A percentile compares a stretch with the other conserved stretches of the same genome.
Conservation (phyloP, 345 rosid genomes). For the Lagerstroemia speciosa region DNA sequence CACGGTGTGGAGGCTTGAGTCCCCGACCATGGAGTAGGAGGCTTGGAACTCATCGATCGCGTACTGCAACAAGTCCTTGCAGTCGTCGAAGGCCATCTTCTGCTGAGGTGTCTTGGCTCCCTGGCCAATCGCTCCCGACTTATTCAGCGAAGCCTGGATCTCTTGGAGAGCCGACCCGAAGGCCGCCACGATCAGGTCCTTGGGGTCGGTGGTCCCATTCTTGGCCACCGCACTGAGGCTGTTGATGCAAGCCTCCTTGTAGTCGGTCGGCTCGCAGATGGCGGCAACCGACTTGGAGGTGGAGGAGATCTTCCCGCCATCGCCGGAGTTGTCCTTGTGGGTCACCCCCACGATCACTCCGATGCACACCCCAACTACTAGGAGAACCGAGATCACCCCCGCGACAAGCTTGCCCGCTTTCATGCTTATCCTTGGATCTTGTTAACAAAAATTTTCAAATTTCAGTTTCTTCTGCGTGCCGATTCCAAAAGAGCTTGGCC, state of each 20-base stretch:
- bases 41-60: conserved; percentile 38
- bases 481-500: no score
- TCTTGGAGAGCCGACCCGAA: conserved; percentile 20
- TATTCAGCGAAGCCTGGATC: conserved; percentile 17
- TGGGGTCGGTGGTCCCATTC: conserved; percentile 17
- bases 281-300: conserved; percentile 21
- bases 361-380: conserved; percentile 24
- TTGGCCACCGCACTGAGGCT: conserved; percentile 16
- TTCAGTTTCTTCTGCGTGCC: no score
- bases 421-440: no score
- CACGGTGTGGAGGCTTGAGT: conserved; percentile 18
- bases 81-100: conserved; percentile 39
- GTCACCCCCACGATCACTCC: conserved; percentile 13
- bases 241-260: conserved; percentile 24
- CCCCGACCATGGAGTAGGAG: conserved; percentile 24
- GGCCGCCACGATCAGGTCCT: conserved; percentile 30
- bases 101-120: conserved; percentile 1
- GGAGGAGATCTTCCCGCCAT: conserved; percentile 9
- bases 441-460: no score
- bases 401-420: conserved; percentile 6
- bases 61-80: conserved; percentile 30
- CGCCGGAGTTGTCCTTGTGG: not conserved
- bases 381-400: conserved; percentile 18
- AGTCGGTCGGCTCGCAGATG: conserved; percentile 25
- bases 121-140: not conserved